Base-by-base conservation (phyloP, 2,329 filamentous ascomycete genomes). In the Graphiopsis chlorocephala region DNA sequence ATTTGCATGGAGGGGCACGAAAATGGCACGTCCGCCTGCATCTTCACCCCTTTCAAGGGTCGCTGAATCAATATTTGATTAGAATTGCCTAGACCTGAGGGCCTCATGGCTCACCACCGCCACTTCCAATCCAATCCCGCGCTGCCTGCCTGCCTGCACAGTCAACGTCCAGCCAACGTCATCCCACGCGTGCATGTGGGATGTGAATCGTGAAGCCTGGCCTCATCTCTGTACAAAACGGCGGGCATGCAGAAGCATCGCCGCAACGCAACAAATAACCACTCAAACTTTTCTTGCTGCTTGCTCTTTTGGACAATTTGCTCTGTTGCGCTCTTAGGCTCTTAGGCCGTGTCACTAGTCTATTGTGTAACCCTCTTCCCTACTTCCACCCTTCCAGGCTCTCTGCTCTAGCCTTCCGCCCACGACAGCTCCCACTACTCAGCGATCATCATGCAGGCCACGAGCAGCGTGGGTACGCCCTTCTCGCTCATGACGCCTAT, bases 401-500 rank as follows among this genome's bases (percentile, higher is more conserved):
- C 47, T 15, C 47, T 33, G 47, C 15, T 61, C 58, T 47, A 20
- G 56, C 25, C 26, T 47, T 17, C n/a, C 29, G 23, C 28, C 14
- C 47, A 53, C 48, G 17, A 52, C 10, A 12, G 14, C 26, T 52
- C 11, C 10, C 45, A 35, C 23, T 31, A 17, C 31, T 61, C 59
- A 31, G 33, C 61, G 61, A 33, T 58, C 52, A 64, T 56, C 48
- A 69, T 68, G 69, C 69, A 70, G 68, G 45, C 60, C 47, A 55
- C 62, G 52, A 61, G 58, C 66, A 65, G 59, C 61, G 55, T 67
- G 55, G 67, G 67, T 57, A 42, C 60, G 64, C 61, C 66, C 42
- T 62, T 67, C 58, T 74, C 72, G n/a, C 70, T 75, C 25, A 64
- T 75, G 59, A 72, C 70, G 56, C 73, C 73, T 33, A 70, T 74